Percentiles rank a stretch among this genome's conserved stretches.
phyloP scores from a whole-genome alignment of 805 yeast species.

The Barnettozyma californica region DNA sequence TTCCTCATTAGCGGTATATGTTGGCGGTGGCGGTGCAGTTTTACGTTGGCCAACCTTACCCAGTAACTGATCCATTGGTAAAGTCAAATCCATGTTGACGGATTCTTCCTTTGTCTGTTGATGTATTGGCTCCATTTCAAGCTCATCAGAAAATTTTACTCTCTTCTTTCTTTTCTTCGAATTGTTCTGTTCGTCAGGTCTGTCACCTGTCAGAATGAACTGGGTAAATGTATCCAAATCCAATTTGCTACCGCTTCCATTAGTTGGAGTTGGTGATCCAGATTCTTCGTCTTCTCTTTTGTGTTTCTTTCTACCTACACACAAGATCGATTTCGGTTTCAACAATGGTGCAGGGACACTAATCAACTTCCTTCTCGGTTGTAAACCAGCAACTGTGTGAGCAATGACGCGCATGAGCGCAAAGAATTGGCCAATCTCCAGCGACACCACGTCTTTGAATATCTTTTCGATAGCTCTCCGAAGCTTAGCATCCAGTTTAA shows the following conservation, averaged over 20 bases:
- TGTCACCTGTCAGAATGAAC: slow-evolving; percentile 74
- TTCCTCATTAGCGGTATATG: slow-evolving; percentile 52
- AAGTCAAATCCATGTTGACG: slow-evolving; percentile 45
- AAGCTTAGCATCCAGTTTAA: slow-evolving; percentile 50
- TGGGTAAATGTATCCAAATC: slow-evolving; percentile 86
- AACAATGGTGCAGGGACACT: slow-evolving; percentile 60
- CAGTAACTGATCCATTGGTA: slow-evolving; percentile 75
- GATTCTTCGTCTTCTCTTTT: slow-evolving; percentile 35
- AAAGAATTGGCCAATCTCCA: slow-evolving; percentile 88
- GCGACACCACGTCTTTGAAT: slow-evolving; percentile 47
- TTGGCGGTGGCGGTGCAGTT: slow-evolving; percentile 26
- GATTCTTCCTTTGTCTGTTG: slow-evolving; percentile 16
- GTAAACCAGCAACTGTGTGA: slow-evolving; percentile 48
- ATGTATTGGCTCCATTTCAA: slow-evolving; percentile 24
- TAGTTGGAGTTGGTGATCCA: slow-evolving; percentile 15
- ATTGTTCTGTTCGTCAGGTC: slow-evolving; percentile 39
- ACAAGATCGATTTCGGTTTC: slow-evolving; percentile 71
- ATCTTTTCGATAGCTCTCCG: slow-evolving; percentile 47
- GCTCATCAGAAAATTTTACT: slow-evolving; percentile 69
- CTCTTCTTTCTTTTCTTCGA: slow-evolving; percentile 34
- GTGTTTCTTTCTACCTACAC: slow-evolving; percentile 48
- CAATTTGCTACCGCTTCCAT: slow-evolving; percentile 33
- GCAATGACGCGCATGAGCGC: slow-evolving; percentile 78
- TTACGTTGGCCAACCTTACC: not conserved
- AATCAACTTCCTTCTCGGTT: slow-evolving; percentile 52